A percentile compares a stretch with the other conserved stretches of the same genome.
These are phyloP conservation scores for Fomitopsis pinicola DNA, from an alignment of 1,284 basidiomycete genomes.

Conservation along the genomic window DNA sequence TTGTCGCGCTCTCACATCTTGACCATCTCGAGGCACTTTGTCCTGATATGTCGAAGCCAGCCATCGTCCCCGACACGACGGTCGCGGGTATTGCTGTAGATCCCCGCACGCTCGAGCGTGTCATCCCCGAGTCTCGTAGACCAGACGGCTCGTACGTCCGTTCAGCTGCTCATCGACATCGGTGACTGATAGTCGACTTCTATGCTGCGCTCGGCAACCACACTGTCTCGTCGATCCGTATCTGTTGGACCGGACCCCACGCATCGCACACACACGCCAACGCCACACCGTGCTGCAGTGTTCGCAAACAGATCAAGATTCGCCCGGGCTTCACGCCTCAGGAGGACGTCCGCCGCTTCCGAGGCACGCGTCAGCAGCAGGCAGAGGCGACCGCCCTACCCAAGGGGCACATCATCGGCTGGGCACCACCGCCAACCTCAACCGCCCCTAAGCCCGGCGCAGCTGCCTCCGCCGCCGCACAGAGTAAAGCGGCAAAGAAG, in stretches of 20 bases:
- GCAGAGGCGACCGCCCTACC: constrained; percentile 60
- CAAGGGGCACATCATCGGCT: constrained; percentile 77
- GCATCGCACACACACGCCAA: background rate
- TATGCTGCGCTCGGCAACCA: too few relatives aligned
- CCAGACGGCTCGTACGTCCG: constrained; percentile 84
- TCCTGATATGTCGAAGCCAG: constrained; percentile 66
- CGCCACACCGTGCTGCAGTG: constrained; percentile 37
- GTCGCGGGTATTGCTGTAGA: constrained; percentile 81
- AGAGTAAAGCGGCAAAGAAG: constrained; percentile 69
- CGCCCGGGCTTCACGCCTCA: constrained; percentile 93
- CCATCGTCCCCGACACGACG: constrained; percentile 66
- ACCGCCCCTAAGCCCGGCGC: constrained; percentile 20
- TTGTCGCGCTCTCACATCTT: background rate
- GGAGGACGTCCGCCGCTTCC: constrained; percentile 86
- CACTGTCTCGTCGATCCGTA: background rate
- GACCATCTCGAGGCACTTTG: background rate
- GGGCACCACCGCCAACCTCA: constrained; percentile 53
- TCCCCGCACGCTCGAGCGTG: constrained; percentile 78
- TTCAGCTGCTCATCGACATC: background rate
- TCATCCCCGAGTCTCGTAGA: constrained; percentile 81
- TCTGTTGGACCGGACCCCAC: too few relatives aligned
- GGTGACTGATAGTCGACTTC: background rate
- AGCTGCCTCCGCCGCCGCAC: constrained; percentile 12
- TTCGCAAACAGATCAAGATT: constrained; percentile 88
- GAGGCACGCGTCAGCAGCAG: constrained; percentile 69